Percentiles rank a stretch among this genome's conserved stretches.
phyloP scores from a whole-genome alignment of 495 filamentous ascomycete species.

The Ramalina peruviana region DNA sequence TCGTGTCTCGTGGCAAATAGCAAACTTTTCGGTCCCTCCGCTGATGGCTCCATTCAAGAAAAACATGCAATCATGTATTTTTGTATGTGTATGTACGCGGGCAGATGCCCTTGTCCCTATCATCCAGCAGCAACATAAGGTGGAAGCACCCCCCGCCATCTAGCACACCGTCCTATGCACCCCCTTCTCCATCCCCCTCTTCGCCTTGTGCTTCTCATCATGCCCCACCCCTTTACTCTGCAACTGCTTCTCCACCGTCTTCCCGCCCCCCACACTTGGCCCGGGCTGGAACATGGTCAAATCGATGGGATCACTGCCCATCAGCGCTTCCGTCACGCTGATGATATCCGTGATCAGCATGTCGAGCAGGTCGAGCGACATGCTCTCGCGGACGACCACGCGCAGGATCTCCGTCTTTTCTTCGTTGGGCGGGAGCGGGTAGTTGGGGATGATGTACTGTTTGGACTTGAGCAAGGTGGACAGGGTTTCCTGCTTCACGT shows the following conservation, averaged over 20 bases:
- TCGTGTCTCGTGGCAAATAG: too few species aligned
- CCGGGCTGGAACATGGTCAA: constrained; percentile 25
- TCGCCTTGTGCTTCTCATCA: constrained; percentile 22
- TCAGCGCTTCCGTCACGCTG: constrained; percentile 41
- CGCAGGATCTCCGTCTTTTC: constrained; percentile 53
- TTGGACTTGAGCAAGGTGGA: constrained; percentile 50
- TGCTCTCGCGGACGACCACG: constrained; percentile 53
- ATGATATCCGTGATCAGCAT: constrained; percentile 42
- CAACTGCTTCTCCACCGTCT: constrained; percentile 27
- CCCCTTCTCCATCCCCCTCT: constrained; percentile 38
- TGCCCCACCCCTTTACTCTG: constrained; percentile 19
- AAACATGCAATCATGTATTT: too few species aligned
- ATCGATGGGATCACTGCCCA: constrained; percentile 34
- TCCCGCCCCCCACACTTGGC: background rate
- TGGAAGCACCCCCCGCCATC: background rate
- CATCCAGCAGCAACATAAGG: too few species aligned
- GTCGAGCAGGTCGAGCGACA: constrained; percentile 56
- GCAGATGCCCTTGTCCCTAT: too few species aligned
- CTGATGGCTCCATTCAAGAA: too few species aligned
- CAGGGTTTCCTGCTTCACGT: constrained; percentile 52
- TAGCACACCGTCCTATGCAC: constrained; percentile 48
- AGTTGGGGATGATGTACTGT: constrained; percentile 69
- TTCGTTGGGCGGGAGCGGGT: constrained; percentile 51
- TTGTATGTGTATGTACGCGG: too few species aligned
- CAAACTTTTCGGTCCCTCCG: too few species aligned